Evolutionary conservation across 768 basidiomycete genomes (phyloP), one percentile per base, ranked within the genome.

Genomic region (Phaffia tasmanica): DNA sequence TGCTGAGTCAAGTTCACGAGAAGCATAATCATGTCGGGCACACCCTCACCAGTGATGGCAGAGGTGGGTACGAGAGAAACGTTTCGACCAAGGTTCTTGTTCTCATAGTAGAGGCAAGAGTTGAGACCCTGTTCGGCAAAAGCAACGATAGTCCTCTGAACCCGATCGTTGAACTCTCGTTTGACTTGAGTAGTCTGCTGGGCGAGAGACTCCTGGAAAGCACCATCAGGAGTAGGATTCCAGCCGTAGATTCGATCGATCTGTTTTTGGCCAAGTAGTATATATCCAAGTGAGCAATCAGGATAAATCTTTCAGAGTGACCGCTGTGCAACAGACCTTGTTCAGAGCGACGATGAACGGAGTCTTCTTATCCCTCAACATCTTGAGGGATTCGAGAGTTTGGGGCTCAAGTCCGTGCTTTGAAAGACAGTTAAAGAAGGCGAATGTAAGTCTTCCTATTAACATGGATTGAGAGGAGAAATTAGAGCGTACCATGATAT

Each of bases 21-120:
- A 30, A 99, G 82, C 89, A 93, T 89, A 79, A 99, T 91, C 94
- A 99, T 94, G 79, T 98, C 95, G 32, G 95, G 95, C 15, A 99
- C 82, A 76, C 95, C 95, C 78, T 99, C 95, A 64, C 94, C 95
- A 3, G 94, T 97, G 77, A 95, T 85, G 46, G 95, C 95, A 64
- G 95, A 98, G 5, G 94, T 98, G 35, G 95, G 94, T 16, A 99
- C 94, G 58, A 99, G 81, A 1, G 94, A 98, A 68, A 99, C 92
- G 72, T 90, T 93, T 68, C 87, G 83, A 62, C 85, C 89, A 69
- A 95, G 86, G 78, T 83, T 91, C 81, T 89, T 94, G 84, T 99
- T 99, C 60, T 97, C 88, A 79, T 97, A 98, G 81, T 97, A 97
- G 63, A 93, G 84, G 58, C 86, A 84, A 57, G 95, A 85, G 77